A percentile compares a stretch with the other conserved stretches of the same genome.
Conservation (phyloP, 2,329 filamentous ascomycete species). For the Sarocladiaceae sp. region DNA sequence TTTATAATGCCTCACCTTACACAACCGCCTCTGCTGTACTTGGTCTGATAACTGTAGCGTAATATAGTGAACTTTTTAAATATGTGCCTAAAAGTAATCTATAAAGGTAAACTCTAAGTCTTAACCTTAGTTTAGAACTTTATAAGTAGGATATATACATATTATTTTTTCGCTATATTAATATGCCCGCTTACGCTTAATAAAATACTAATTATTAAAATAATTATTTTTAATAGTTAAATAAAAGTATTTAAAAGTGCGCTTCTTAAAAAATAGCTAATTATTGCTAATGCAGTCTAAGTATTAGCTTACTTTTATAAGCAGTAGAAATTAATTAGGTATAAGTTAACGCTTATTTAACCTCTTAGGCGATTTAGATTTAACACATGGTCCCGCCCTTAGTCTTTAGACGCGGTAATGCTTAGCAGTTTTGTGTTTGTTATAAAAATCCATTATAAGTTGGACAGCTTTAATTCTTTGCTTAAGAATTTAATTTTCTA, state of each 20-base stretch:
- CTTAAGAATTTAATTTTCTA: neutral
- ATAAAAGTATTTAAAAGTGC: neutral
- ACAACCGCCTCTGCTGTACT: slow-evolving; percentile 1
- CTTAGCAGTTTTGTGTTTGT: slow-evolving; percentile 2
- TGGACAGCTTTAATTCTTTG: neutral
- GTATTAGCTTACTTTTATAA: slow-evolving; percentile 1
- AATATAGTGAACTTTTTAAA: slow-evolving; percentile 1
- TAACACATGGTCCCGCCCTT: neutral
- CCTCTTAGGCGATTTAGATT: neutral
- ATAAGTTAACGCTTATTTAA: neutral
- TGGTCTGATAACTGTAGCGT: neutral
- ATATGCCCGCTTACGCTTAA: neutral
- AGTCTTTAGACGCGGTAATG: neutral
- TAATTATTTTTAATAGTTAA: neutral
- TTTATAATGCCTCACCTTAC: neutral
- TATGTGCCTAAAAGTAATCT: neutral
- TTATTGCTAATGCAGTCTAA: neutral
- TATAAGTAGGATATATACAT: neutral
- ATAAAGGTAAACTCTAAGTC: neutral
- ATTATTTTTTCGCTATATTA: neutral
- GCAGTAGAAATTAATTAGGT: slow-evolving; percentile 1
- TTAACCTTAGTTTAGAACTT: neutral
- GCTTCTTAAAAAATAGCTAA: neutral
- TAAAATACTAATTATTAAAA: neutral
- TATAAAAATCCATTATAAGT: neutral